phyloP scores from a whole-genome alignment of 192 early-diverging fungal genomes.

The Coemansia sp. region DNA sequence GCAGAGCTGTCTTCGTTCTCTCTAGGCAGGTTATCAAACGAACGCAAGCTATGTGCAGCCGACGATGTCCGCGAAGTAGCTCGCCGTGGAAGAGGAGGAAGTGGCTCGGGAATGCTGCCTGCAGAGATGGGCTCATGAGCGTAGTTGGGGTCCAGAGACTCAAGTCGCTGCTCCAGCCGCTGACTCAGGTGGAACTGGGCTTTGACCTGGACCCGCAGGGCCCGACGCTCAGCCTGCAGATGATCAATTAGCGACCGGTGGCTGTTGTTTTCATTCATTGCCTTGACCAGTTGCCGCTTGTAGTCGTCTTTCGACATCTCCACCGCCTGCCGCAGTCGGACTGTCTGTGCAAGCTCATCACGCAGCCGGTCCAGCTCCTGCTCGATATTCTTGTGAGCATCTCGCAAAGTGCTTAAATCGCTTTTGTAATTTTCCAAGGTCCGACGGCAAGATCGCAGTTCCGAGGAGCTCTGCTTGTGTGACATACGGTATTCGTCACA shows the following conservation, averaged over 20 bases:
- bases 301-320: slow-evolving; percentile 55
- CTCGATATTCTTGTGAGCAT: slow-evolving; percentile 15
- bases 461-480: slow-evolving; percentile 23
- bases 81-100: slow-evolving; percentile 3
- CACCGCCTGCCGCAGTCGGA: slow-evolving; percentile 24
- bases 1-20: neutral
- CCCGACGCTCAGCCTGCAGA: slow-evolving; percentile 41
- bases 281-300: slow-evolving; percentile 37
- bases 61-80: slow-evolving; percentile 25
- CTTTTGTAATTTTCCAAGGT: slow-evolving; percentile 28
- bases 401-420: slow-evolving; percentile 28
- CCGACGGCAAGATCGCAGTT: slow-evolving; percentile 19
- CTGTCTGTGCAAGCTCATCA: slow-evolving; percentile 30
- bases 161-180: slow-evolving; percentile 47
- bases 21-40: slow-evolving; percentile 13
- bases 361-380: slow-evolving; percentile 14
- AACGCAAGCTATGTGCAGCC: slow-evolving; percentile 39
- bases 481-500: slow-evolving; percentile 29
- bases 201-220: slow-evolving; percentile 38
- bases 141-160: slow-evolving; percentile 23
- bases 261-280: slow-evolving; percentile 32
- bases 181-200: slow-evolving; percentile 52
- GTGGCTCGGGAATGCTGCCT: neutral
- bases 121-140: slow-evolving; percentile 9
- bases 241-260: slow-evolving; percentile 34